Percentiles rank a stretch among this genome's conserved stretches.
Evolutionary conservation across 495 filamentous ascomycete species (phyloP).

Genomic region (Hypoxylon trugodes): DNA sequence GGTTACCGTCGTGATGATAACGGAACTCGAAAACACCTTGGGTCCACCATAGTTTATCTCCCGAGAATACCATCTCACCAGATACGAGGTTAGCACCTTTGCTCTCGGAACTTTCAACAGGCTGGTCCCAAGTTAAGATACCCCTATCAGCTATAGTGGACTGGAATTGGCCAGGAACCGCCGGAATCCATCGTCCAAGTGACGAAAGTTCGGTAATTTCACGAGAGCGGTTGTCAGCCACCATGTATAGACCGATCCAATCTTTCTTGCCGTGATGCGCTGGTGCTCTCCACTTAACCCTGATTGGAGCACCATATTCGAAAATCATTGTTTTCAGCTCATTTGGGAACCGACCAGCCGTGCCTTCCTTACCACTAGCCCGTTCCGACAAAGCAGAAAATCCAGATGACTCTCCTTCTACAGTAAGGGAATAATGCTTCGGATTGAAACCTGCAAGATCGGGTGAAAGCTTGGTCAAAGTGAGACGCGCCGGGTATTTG

Average conservation of each 20-base stretch:
- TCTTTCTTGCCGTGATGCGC: slow-evolving; percentile 90
- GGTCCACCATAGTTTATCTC: slow-evolving; percentile 97
- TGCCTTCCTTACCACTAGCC: slow-evolving; percentile 57
- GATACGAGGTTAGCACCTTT: slow-evolving; percentile 60
- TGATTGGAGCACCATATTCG: slow-evolving; percentile 91
- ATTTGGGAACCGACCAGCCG: slow-evolving; percentile 53
- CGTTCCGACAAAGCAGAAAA: slow-evolving; percentile 58
- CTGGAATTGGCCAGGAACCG: slow-evolving; percentile 78
- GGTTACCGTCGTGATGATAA: slow-evolving; percentile 93
- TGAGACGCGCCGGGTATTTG: slow-evolving; percentile 87
- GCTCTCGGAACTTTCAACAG: slow-evolving; percentile 58
- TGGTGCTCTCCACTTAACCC: slow-evolving; percentile 91
- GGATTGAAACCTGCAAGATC: slow-evolving; percentile 86
- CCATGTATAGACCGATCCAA: slow-evolving; percentile 94
- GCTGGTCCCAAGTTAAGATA: slow-evolving; percentile 73
- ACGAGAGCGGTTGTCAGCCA: slow-evolving; percentile 88
- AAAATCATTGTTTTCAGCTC: slow-evolving; percentile 76
- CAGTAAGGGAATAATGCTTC: slow-evolving; percentile 78
- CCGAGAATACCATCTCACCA: slow-evolving; percentile 87
- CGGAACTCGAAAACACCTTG: slow-evolving; percentile 95
- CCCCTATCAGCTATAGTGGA: slow-evolving; percentile 79
- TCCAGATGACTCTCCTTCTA: slow-evolving; percentile 71
- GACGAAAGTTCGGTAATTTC: slow-evolving; percentile 84
- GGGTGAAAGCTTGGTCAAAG: slow-evolving; percentile 80
- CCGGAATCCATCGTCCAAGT: slow-evolving; percentile 89